A percentile compares a stretch with the other conserved stretches of the same genome.
These are phyloP conservation scores for Mycena kentingensis DNA, from an alignment of 768 basidiomycete genomes.

Conservation along the genomic window DNA sequence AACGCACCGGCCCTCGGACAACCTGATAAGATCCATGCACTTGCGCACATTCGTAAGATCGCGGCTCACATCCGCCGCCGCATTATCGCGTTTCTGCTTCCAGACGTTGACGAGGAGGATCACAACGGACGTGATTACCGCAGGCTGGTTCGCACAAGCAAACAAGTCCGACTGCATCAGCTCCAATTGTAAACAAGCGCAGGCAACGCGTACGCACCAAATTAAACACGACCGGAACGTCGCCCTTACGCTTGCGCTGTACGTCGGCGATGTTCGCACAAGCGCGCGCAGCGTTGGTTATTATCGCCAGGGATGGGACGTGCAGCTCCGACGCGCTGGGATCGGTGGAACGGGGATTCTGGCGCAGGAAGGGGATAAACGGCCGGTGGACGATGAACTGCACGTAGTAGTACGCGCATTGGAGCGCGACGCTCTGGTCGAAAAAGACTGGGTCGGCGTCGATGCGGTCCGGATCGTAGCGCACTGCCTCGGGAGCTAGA, in stretches of 20 bases:
- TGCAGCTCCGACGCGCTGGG: background rate
- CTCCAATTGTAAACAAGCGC: no score
- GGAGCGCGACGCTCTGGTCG: constrained; percentile 46
- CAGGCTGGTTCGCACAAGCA: no score
- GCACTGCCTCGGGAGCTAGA: constrained; percentile 34
- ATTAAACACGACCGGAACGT: background rate
- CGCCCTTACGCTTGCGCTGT: constrained; percentile 10
- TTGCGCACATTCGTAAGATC: no score
- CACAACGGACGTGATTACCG: no score
- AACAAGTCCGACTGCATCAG: no score
- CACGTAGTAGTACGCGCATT: constrained; percentile 25
- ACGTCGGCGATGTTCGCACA: constrained; percentile 60
- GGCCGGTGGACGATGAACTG: constrained; percentile 68
- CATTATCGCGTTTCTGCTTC: no score
- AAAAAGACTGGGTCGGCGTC: constrained; percentile 30
- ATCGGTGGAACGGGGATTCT: background rate
- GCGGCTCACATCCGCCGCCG: no score
- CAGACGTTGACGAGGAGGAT: no score
- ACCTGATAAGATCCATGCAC: no score
- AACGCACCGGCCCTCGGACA: no score
- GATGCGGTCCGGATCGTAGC: constrained; percentile 31
- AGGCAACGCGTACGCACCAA: no score
- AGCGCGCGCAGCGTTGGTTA: constrained; percentile 69
- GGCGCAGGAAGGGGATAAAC: no score
- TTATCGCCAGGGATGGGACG: constrained; percentile 70